Conservation (phyloP, 2,329 filamentous ascomycete species). For the Dothideomycetidae sp. region DNA sequence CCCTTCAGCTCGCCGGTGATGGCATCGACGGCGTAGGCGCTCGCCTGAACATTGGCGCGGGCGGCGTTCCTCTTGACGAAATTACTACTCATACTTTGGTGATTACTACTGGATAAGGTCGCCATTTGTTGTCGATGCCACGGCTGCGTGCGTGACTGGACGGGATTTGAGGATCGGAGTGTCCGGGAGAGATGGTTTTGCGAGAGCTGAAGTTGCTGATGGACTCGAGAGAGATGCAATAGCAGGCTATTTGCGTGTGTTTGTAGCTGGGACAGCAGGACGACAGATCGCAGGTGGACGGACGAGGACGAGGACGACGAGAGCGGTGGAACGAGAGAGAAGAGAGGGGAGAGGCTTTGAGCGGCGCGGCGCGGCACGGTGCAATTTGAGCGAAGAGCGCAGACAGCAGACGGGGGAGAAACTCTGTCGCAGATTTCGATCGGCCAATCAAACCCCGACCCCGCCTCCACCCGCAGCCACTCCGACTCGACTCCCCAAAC, state of each 20-base stretch:
- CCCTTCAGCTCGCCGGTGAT: constrained; percentile 57
- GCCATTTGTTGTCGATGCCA: constrained; percentile 47
- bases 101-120: constrained; percentile 54
- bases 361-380: too few relatives aligned
- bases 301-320: background rate
- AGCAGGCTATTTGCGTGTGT: too few relatives aligned
- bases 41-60: constrained; percentile 69
- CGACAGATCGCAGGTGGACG: background rate
- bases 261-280: background rate
- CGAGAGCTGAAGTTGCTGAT: too few relatives aligned
- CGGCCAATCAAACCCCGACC: background rate
- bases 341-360: too few relatives aligned
- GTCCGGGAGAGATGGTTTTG: background rate
- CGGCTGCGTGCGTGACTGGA: constrained; percentile 24
- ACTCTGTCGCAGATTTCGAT: background rate
- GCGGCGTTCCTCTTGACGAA: constrained; percentile 38
- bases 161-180: constrained; percentile 6
- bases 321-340: background rate
- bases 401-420: background rate
- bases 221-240: too few relatives aligned
- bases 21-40: constrained; percentile 72
- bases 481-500: too few relatives aligned
- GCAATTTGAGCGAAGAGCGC: too few relatives aligned
- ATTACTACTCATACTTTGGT: constrained; percentile 57
- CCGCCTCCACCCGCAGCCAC: too few relatives aligned